Evolutionary conservation across 2,329 filamentous ascomycete species (phyloP).

Genomic region (Alternaria metachromatica): DNA sequence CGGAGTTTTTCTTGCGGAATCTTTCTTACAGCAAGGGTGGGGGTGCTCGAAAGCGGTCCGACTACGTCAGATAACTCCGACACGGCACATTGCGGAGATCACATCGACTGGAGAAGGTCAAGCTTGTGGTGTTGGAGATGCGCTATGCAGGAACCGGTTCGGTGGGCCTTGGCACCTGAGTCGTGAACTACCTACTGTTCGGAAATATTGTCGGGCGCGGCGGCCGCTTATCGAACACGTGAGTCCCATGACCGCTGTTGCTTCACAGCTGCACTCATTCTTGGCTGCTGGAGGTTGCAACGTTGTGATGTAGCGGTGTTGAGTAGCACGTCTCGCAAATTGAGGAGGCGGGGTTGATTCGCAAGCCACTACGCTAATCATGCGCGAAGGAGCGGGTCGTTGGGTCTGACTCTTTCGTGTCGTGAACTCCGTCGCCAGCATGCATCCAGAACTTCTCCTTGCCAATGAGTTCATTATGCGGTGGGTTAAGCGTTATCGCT

Average conservation of each 20-base stretch:
- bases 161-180: conserved; percentile 1
- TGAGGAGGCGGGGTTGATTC: neutral
- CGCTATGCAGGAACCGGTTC: conserved; percentile 8
- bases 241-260: neutral
- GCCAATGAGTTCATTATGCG: neutral
- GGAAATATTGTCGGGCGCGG: neutral
- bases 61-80: neutral
- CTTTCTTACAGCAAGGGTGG: conserved; percentile 2
- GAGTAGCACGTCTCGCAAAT: neutral
- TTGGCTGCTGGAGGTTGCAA: neutral
- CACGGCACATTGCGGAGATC: neutral
- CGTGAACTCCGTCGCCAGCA: neutral
- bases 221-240: neutral
- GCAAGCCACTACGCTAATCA: neutral
- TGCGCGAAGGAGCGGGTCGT: neutral
- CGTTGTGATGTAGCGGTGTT: neutral
- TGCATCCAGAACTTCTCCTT: neutral
- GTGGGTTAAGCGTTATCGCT: neutral
- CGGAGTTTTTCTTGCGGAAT: neutral
- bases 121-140: conserved; percentile 1
- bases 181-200: neutral
- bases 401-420: neutral
- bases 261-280: neutral
- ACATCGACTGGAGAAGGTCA: neutral
- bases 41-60: neutral